phyloP scores from a whole-genome alignment of 345 rosid species.

The Angophora floribunda region DNA sequence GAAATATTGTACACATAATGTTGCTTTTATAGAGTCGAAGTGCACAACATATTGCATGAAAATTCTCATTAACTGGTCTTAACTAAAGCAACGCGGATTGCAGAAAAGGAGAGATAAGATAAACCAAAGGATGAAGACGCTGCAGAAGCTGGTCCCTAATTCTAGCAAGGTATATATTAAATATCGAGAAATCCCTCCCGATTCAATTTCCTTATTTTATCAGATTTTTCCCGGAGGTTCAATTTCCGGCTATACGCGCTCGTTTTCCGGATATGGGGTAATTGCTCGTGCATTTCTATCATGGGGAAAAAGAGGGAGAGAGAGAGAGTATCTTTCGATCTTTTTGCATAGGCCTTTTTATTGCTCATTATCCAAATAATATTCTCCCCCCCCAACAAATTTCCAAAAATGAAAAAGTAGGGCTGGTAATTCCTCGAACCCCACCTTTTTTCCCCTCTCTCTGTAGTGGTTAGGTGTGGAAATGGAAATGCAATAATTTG shows the following conservation, averaged over 20 bases:
- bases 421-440: background rate
- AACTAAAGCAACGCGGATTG: background rate
- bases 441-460: background rate
- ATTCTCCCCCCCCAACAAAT: background rate
- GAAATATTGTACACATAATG: background rate
- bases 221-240: background rate
- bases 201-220: background rate
- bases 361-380: background rate
- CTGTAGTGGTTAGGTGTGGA: background rate
- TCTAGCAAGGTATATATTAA: constrained; percentile 66
- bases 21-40: background rate
- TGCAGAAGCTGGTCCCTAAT: constrained; percentile 95
- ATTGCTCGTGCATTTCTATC: background rate
- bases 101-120: constrained; percentile 99
- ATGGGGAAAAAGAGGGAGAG: background rate
- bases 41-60: background rate
- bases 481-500: background rate
- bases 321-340: background rate
- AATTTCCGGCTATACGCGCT: background rate
- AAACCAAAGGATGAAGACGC: constrained; percentile 91
- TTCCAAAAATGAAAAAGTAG: background rate
- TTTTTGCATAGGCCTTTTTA: background rate
- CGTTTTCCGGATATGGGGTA: background rate
- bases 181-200: background rate
- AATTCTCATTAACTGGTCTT: background rate